phyloP scores from a whole-genome alignment of 495 filamentous ascomycete species.

The Talaromyces ruber region DNA sequence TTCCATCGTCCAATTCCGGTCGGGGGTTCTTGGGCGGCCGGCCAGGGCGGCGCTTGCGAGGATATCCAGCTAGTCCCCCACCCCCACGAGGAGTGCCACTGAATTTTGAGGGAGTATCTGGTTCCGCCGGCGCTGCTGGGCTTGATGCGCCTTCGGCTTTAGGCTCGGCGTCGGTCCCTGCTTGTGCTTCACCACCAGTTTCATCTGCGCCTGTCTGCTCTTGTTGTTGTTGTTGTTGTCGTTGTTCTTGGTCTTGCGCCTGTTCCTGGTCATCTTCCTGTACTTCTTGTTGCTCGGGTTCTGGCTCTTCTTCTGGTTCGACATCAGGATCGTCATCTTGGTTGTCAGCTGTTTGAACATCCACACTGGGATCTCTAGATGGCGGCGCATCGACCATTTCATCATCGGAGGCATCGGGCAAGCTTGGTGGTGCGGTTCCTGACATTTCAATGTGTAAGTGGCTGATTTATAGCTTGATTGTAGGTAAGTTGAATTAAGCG shows the following conservation, averaged over 20 bases:
- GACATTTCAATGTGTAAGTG: not conserved
- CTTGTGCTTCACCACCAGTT: conserved; percentile 12
- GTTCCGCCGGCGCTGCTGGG: conserved; percentile 30
- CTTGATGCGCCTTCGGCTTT: conserved; percentile 18
- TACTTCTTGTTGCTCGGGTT: too few species aligned
- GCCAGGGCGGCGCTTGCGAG: conserved; percentile 72
- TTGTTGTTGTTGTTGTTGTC: not conserved
- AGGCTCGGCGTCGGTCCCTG: conserved; percentile 21
- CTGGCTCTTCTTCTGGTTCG: conserved; percentile 9
- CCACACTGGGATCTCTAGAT: conserved; percentile 28
- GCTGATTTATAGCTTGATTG: not conserved
- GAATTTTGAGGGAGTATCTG: conserved; percentile 27
- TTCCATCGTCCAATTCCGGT: conserved; percentile 61
- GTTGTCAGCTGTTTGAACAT: conserved; percentile 21
- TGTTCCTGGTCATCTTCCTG: not conserved
- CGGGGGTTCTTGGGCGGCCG: conserved; percentile 79
- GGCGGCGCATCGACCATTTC: conserved; percentile 36
- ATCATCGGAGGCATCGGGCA: conserved; percentile 39
- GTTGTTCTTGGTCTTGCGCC: conserved; percentile 9
- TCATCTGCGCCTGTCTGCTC: conserved; percentile 7
- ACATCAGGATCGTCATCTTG: conserved; percentile 16
- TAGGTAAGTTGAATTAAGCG: not conserved
- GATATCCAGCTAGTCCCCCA: conserved; percentile 39
- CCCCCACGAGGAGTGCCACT: conserved; percentile 20
- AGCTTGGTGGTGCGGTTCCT: conserved; percentile 37